Conservation (phyloP, 2,329 filamentous ascomycete species). For the Colletotrichum musae region DNA sequence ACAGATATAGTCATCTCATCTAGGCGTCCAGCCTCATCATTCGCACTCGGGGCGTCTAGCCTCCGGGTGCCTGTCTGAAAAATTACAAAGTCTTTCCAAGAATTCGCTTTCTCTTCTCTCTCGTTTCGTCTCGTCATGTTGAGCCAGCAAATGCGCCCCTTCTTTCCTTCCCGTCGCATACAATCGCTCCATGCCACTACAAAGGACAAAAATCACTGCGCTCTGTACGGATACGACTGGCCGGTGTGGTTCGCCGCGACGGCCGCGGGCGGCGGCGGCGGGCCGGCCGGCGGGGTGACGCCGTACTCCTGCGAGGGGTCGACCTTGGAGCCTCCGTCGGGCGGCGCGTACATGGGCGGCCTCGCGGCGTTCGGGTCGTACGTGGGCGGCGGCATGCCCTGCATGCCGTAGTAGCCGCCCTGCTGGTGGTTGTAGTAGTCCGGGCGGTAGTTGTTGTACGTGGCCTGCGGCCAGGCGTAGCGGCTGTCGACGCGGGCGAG, state of each 20-base stretch:
- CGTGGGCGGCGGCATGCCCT: slow-evolving; percentile 68
- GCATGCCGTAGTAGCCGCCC: slow-evolving; percentile 60
- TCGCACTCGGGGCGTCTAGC: slow-evolving; percentile 16
- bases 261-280: slow-evolving; percentile 56
- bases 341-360: slow-evolving; percentile 70
- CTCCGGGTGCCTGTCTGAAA: slow-evolving; percentile 5
- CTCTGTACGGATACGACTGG: slow-evolving; percentile 50
- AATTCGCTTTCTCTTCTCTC: neutral
- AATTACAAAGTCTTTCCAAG: slow-evolving; percentile 15
- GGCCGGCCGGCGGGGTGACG: slow-evolving; percentile 61
- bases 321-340: slow-evolving; percentile 65
- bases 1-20: slow-evolving; percentile 11
- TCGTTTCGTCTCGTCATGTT: slow-evolving; percentile 19
- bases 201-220: slow-evolving; percentile 28
- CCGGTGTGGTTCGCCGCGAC: slow-evolving; percentile 50
- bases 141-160: slow-evolving; percentile 11
- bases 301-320: slow-evolving; percentile 55
- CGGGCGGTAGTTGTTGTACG: slow-evolving; percentile 58
- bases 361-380: slow-evolving; percentile 68
- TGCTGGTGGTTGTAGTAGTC: slow-evolving; percentile 48
- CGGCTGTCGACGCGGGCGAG: slow-evolving; percentile 63
- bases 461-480: slow-evolving; percentile 58
- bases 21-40: slow-evolving; percentile 14
- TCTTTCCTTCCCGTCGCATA: slow-evolving; percentile 25
- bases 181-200: neutral